Base-by-base conservation (phyloP, 1,284 basidiomycete genomes). In the Boletellus deceptivus region DNA sequence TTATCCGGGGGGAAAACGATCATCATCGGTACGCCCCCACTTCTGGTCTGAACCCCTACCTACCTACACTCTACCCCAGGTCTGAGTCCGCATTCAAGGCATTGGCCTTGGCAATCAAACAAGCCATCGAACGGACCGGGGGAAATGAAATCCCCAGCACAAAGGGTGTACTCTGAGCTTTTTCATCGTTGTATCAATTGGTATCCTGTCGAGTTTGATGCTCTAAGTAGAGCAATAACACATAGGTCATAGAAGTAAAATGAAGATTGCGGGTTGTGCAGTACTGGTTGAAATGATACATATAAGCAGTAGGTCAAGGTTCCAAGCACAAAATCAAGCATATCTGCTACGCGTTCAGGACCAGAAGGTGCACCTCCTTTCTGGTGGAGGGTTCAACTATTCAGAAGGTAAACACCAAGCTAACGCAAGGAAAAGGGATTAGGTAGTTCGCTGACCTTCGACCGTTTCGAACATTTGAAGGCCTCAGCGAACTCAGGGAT, bases 51-150 rank as follows among this genome's bases (percentile, higher is more conserved):
- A 29, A n/a, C 27, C n/a, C n/a, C n/a, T n/a, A 49, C 31, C 34
- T 34, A 45, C 36, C 36, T 50, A 50, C 50, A 48, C n/a, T 43
- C 31, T 35, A 6, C 48, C 9, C 3, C 20, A 94, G 96, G 54
- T 84, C 94, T 31, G 97, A 99, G 71, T 93, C 94, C 5, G 93
- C 95, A 6, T 99, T 99, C 82, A 99, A 99, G 73, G 96, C 96
- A 0, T 73, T 98, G 24, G 97, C 96, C 1, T 76, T 99, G 17
- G 97, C 97, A 4, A 94, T 99, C 62, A 86, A 90, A 58, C 86
- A 98, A 71, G 97, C 97, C 16, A 90, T 97, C 55, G 84, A 93
- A 63, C 78, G 79, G 57, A 99, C 96, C 1, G 95, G 95, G 6
- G 82, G 89, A 14, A 80, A 86, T 62, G 97, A 99, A 57, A 86